A percentile compares a stretch with the other conserved stretches of the same genome.
These are phyloP conservation scores for Mayamaea pseudoterrestris DNA, from an alignment of 108 stramenopile genomes.

Conservation along the genomic window DNA sequence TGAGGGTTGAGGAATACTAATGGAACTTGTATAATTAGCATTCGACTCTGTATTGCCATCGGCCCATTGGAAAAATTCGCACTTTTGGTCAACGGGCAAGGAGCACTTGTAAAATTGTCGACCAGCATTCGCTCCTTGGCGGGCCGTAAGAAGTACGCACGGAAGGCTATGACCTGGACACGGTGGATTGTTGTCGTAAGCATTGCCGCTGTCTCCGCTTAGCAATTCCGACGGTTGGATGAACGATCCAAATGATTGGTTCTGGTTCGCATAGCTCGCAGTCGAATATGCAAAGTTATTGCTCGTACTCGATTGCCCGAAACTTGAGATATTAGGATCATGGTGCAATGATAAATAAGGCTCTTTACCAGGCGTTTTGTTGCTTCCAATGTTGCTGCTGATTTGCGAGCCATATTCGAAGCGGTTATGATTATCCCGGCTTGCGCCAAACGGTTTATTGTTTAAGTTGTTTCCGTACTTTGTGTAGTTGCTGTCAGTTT, in stretches of 20 bases:
- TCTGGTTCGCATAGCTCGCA: not conserved
- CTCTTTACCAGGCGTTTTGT: not conserved
- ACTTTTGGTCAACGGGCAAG: conserved; percentile 42
- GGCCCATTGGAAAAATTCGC: conserved; percentile 86
- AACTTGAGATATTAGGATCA: not conserved
- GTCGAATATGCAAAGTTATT: not conserved
- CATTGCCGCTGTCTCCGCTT: no score
- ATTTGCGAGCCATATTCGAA: not conserved
- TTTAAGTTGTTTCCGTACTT: not conserved
- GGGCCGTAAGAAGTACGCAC: conserved; percentile 48
- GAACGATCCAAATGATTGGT: not conserved
- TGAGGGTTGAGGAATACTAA: not conserved
- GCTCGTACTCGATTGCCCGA: not conserved
- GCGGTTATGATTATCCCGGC: not conserved
- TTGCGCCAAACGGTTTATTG: conserved; percentile 1
- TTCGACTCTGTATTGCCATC: conserved; percentile 50
- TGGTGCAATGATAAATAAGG: not conserved
- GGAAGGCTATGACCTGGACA: conserved; percentile 73
- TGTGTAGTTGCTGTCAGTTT: conserved; percentile 5
- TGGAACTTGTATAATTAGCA: conserved; percentile 5
- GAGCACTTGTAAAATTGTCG: conserved; percentile 82
- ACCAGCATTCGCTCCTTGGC: conserved; percentile 46
- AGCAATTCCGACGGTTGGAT: no score
- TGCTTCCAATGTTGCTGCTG: not conserved
- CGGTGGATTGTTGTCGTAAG: conserved; percentile 27